These are phyloP conservation scores for Phlebiopsis gigantea DNA, from an alignment of 768 basidiomycete species.

Conservation along the genomic window DNA sequence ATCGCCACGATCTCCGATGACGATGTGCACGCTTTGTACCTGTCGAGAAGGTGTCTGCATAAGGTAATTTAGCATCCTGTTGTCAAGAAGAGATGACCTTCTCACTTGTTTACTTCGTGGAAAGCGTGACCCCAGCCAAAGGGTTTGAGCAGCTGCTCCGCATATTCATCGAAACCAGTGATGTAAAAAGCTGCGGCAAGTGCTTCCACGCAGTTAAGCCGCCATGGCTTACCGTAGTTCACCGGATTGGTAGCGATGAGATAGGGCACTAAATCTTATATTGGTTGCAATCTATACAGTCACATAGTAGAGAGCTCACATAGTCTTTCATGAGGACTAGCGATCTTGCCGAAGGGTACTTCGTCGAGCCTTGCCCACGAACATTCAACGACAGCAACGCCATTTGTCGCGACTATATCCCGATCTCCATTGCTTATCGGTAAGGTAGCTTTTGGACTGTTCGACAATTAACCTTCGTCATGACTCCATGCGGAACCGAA, in stretches of 20 bases:
- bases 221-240: constrained; percentile 98
- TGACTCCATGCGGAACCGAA: background rate
- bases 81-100: constrained; percentile 4
- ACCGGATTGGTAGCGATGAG: constrained; percentile 94
- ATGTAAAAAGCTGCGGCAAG: constrained; percentile 95
- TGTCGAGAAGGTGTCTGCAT: constrained; percentile 42
- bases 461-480: background rate
- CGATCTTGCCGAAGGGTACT: constrained; percentile 90
- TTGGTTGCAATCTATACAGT: background rate
- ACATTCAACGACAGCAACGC: constrained; percentile 97
- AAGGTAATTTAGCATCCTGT: background rate
- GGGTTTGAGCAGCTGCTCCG: constrained; percentile 66
- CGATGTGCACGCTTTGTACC: constrained; percentile 68
- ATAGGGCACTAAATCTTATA: constrained; percentile 74
- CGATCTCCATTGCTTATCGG: constrained; percentile 80
- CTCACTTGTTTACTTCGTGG: constrained; percentile 76
- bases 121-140: constrained; percentile 95
- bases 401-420: constrained; percentile 65
- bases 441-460: constrained; percentile 77
- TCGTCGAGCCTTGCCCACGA: constrained; percentile 96
- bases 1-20: constrained; percentile 50
- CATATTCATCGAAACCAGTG: constrained; percentile 79
- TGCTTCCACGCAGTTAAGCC: constrained; percentile 91
- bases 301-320: constrained; percentile 42
- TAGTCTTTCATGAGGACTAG: constrained; percentile 87